A percentile compares a stretch with the other conserved stretches of the same genome.
Evolutionary conservation across 345 rosid species (phyloP).

Genomic region (Passiflora organensis): DNA sequence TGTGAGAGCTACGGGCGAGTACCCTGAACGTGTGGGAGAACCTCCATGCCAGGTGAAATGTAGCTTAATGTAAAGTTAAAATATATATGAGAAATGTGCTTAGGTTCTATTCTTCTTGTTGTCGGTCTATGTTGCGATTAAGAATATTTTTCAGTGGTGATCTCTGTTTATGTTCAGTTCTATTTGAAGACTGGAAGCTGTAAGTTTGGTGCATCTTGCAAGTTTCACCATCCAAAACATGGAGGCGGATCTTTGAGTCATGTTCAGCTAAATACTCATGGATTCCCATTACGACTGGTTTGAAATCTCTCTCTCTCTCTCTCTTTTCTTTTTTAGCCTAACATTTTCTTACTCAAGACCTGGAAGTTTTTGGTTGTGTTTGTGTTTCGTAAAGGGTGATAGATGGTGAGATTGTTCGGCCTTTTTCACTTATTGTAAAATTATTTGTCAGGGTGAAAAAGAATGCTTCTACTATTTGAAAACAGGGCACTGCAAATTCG

Average conservation of each 20-base stretch:
- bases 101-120: background rate
- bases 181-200: constrained; percentile 83
- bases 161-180: constrained; percentile 44
- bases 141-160: background rate
- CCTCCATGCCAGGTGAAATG: constrained; percentile 72
- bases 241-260: constrained; percentile 53
- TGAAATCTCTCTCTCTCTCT: constrained; percentile 27
- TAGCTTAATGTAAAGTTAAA: too few relatives aligned
- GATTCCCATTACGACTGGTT: constrained; percentile 86
- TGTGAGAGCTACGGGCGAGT: constrained; percentile 51
- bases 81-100: constrained; percentile 1
- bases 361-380: background rate
- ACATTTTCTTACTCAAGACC: background rate
- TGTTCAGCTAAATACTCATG: constrained; percentile 50
- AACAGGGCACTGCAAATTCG: constrained; percentile 90
- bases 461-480: constrained; percentile 84
- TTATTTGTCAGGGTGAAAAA: constrained; percentile 66
- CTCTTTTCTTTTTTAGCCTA: background rate
- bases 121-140: constrained; percentile 16
- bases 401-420: too few relatives aligned
- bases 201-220: constrained; percentile 91
- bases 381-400: background rate
- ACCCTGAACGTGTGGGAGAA: constrained; percentile 71
- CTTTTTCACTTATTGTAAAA: background rate
- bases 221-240: constrained; percentile 84